Conservation (phyloP, 2,329 filamentous ascomycete genomes). For the Sphaerulina vaccinii region DNA sequence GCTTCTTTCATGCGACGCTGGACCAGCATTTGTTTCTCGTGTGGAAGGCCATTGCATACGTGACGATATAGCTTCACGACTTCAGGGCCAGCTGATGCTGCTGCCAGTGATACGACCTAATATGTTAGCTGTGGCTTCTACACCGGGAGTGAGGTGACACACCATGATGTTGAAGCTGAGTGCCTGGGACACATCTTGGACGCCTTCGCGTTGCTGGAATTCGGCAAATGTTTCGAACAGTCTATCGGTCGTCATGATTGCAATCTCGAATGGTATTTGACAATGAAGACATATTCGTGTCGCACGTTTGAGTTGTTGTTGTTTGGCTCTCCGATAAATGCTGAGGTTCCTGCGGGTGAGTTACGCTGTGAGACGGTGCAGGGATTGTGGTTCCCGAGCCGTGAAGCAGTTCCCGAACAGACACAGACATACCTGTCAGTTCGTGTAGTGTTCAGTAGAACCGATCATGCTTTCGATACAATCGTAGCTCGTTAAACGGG, state of each 20-base stretch:
- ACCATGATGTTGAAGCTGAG: conserved; percentile 5
- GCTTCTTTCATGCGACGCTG: conserved; percentile 21
- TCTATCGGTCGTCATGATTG: not conserved
- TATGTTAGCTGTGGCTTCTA: not conserved
- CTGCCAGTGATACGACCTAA: conserved; percentile 4
- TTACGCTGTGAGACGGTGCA: too few species aligned
- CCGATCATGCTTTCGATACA: too few species aligned
- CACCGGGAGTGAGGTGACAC: not conserved
- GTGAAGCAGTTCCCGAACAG: too few species aligned
- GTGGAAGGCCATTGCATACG: conserved; percentile 8
- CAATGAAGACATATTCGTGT: too few species aligned
- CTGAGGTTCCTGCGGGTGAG: too few species aligned
- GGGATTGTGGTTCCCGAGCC: too few species aligned
- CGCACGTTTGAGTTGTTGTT: too few species aligned
- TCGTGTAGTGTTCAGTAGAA: too few species aligned
- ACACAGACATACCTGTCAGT: too few species aligned
- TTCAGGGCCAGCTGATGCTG: conserved; percentile 17
- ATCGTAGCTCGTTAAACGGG: too few species aligned
- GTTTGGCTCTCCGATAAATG: too few species aligned
- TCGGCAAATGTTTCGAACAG: conserved; percentile 3
- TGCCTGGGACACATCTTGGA: conserved; percentile 5
- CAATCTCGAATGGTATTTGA: too few species aligned
- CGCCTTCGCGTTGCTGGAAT: conserved; percentile 6
- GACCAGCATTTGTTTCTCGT: conserved; percentile 14
- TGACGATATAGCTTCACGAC: conserved; percentile 19